A percentile compares a stretch with the other conserved stretches of the same genome.
These are phyloP conservation scores for Ottelia alismoides DNA, from an alignment of 106 monocot genomes.

Conservation along the genomic window DNA sequence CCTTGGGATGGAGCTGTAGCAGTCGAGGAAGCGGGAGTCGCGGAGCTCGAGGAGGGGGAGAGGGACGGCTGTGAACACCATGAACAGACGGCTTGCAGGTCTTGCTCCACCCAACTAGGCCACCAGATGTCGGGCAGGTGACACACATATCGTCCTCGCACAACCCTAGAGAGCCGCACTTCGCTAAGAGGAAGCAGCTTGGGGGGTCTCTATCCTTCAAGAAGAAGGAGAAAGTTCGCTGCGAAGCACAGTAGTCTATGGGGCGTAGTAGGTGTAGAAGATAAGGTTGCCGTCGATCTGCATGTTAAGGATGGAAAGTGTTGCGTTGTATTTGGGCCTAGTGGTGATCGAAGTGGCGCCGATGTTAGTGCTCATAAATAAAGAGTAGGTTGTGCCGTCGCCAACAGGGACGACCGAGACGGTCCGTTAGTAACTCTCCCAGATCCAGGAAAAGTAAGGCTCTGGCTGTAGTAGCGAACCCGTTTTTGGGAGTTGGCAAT, in stretches of 20 bases:
- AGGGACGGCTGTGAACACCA: too few relatives aligned
- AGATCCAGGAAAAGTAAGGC: too few relatives aligned
- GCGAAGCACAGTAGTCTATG: not conserved
- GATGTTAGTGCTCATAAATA: too few relatives aligned
- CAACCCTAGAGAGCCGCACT: slow-evolving; percentile 27
- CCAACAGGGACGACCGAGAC: too few relatives aligned
- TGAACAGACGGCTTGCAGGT: slow-evolving; percentile 6
- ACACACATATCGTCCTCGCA: slow-evolving; percentile 44
- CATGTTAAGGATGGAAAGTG: not conserved
- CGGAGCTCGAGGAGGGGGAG: too few relatives aligned
- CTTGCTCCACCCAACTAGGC: slow-evolving; percentile 24
- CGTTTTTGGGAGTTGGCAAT: too few relatives aligned
- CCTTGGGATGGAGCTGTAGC: too few relatives aligned
- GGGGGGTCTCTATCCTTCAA: too few relatives aligned
- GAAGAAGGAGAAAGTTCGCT: not conserved
- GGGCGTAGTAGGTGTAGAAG: not conserved
- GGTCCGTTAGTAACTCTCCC: too few relatives aligned
- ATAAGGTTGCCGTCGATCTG: not conserved
- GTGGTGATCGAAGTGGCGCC: not conserved
- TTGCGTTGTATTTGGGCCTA: not conserved
- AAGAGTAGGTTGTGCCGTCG: too few relatives aligned
- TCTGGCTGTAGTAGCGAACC: too few relatives aligned
- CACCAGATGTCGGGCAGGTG: slow-evolving; percentile 18
- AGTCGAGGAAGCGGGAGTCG: too few relatives aligned
- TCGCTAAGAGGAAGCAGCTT: slow-evolving; percentile 18